phyloP scores from a whole-genome alignment of 805 yeast genomes.

The Ogataea wickerhamii region DNA sequence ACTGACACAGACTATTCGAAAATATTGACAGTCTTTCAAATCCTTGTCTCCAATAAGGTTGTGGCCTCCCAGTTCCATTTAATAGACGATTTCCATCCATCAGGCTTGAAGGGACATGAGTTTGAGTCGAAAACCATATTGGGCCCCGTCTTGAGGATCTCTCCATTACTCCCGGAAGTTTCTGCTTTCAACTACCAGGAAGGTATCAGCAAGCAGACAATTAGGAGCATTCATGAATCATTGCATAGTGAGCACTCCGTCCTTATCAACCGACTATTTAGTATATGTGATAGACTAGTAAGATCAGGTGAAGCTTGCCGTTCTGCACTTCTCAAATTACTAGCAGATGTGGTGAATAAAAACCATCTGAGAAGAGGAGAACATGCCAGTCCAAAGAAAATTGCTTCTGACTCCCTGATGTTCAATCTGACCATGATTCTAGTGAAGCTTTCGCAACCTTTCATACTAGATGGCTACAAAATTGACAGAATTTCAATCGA shows the following conservation, averaged over 20 bases:
- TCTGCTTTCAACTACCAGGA: constrained; percentile 44
- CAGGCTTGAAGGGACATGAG: constrained; percentile 45
- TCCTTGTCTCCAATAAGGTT: constrained; percentile 54
- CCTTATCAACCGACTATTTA: constrained; percentile 59
- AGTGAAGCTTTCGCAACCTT: constrained; percentile 76
- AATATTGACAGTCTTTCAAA: constrained; percentile 52
- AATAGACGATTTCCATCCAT: constrained; percentile 50
- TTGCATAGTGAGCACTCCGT: constrained; percentile 61
- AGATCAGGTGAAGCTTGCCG: constrained; percentile 71
- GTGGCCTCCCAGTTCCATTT: constrained; percentile 60
- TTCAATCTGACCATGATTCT: constrained; percentile 67
- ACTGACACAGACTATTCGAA: constrained; percentile 48
- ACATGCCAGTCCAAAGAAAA: constrained; percentile 63
- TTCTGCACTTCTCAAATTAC: constrained; percentile 57
- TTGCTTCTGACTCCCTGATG: constrained; percentile 81
- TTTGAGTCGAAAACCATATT: constrained; percentile 62
- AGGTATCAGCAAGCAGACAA: constrained; percentile 38
- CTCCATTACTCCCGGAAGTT: constrained; percentile 62
- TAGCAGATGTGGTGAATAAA: constrained; percentile 69
- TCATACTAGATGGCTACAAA: constrained; percentile 60
- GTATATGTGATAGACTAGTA: constrained; percentile 67
- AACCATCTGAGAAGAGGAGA: constrained; percentile 87
- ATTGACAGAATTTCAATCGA: constrained; percentile 73
- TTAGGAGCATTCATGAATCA: constrained; percentile 51
- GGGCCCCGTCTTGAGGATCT: constrained; percentile 73